Conservation (phyloP, 2,329 filamentous ascomycete genomes). For the Penicillium hesseltinei region DNA sequence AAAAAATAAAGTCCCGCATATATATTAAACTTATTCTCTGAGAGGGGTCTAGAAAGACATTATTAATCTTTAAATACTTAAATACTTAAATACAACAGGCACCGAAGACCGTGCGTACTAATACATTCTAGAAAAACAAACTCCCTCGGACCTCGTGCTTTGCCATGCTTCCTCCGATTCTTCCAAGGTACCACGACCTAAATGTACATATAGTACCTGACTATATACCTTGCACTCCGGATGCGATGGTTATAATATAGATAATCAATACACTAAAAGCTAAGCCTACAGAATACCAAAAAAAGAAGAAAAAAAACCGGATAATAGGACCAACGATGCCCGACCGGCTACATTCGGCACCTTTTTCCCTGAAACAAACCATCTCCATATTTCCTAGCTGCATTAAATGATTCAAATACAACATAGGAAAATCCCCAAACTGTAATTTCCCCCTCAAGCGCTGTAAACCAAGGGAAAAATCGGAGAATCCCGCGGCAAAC, state of each 20-base stretch:
- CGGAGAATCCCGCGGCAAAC: not conserved
- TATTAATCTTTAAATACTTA: not conserved
- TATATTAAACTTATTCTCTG: not conserved
- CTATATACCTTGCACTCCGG: not conserved
- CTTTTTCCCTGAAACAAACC: not conserved
- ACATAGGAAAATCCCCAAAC: not conserved
- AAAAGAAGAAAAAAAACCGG: not conserved
- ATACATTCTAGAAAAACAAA: not conserved
- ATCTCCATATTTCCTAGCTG: not conserved
- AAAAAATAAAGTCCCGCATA: not conserved
- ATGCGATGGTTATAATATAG: not conserved
- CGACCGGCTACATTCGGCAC: constrained; percentile 11
- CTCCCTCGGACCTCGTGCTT: constrained; percentile 2
- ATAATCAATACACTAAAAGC: not conserved
- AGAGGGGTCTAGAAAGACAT: not conserved
- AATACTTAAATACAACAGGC: not conserved
- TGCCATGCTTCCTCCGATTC: not conserved
- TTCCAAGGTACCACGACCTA: not conserved
- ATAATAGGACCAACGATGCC: not conserved
- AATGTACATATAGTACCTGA: not conserved
- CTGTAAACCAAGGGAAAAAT: not conserved
- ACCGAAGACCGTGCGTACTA: not conserved
- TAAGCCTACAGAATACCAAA: not conserved
- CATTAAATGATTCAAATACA: not conserved
- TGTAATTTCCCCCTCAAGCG: not conserved